Conservation (phyloP, 768 basidiomycete genomes). For the Russula virescens region DNA sequence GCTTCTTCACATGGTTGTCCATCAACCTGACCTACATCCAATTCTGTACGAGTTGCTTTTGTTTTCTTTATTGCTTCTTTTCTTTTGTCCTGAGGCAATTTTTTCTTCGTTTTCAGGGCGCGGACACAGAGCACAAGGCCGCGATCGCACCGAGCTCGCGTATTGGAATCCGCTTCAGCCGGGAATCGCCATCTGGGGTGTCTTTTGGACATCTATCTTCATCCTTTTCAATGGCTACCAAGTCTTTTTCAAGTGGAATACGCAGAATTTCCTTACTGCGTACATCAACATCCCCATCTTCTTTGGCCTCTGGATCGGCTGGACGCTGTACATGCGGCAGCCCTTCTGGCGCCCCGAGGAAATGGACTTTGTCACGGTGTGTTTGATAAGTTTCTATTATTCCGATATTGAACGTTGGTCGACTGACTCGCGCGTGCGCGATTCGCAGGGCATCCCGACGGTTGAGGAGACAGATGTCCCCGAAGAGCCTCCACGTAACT, state of each 20-base stretch:
- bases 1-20: constrained; percentile 61
- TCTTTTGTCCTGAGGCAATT: background rate
- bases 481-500: no score
- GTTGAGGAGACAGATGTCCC: constrained; percentile 62
- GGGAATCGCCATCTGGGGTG: constrained; percentile 63
- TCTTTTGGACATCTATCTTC: constrained; percentile 58
- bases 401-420: no score
- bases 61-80: no score
- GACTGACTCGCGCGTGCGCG: no score
- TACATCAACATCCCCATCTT: constrained; percentile 42
- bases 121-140: constrained; percentile 52
- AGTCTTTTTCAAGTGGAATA: constrained; percentile 61
- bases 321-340: constrained; percentile 38
- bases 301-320: constrained; percentile 37
- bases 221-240: constrained; percentile 50
- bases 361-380: constrained; percentile 36
- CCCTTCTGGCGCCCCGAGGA: constrained; percentile 50
- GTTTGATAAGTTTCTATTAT: constrained; percentile 49
- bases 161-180: constrained; percentile 63
- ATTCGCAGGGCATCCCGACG: constrained; percentile 65
- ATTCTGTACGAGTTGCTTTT: constrained; percentile 48
- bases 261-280: constrained; percentile 44
- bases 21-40: constrained; percentile 68
- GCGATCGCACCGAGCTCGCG: constrained; percentile 56
- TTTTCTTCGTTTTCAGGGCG: constrained; percentile 36